Evolutionary conservation across 805 yeast genomes (phyloP).

Genomic region (Tetrapisispora fleetii): DNA sequence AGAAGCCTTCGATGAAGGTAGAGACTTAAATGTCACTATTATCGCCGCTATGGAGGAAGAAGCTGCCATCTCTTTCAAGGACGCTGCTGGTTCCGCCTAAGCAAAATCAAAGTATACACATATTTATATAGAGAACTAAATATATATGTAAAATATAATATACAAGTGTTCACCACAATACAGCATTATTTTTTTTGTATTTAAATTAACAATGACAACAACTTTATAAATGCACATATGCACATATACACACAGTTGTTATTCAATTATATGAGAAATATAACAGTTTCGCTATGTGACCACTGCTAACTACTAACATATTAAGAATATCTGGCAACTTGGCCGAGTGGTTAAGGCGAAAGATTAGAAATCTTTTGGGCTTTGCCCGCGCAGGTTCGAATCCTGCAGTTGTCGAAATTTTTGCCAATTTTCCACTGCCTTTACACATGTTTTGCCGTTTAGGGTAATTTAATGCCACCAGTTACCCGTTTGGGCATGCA

Average conservation of each 20-base stretch:
- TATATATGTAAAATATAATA: no score
- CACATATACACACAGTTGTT: no score
- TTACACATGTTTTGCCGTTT: neutral
- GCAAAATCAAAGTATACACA: neutral
- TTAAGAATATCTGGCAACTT: constrained; percentile 29
- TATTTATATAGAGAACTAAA: neutral
- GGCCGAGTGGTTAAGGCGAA: constrained; percentile 60
- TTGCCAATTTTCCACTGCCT: neutral
- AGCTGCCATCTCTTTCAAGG: constrained; percentile 96
- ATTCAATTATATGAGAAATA: no score
- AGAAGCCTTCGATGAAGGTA: constrained; percentile 90
- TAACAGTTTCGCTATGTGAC: no score
- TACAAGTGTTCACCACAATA: neutral
- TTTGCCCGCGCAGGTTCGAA: constrained; percentile 6
- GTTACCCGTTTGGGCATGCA: constrained; percentile 1
- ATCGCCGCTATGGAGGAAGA: constrained; percentile 98
- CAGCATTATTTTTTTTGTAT: no score
- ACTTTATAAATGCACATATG: no score
- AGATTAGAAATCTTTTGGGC: constrained; percentile 40
- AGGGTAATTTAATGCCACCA: neutral
- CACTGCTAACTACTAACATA: no score
- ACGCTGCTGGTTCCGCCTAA: constrained; percentile 66
- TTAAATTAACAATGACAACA: no score
- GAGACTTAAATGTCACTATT: constrained; percentile 90
- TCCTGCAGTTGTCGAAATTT: constrained; percentile 6